These are phyloP conservation scores for Colletotrichum sp. DNA, from an alignment of 2,329 filamentous ascomycete genomes.

Conservation along the genomic window DNA sequence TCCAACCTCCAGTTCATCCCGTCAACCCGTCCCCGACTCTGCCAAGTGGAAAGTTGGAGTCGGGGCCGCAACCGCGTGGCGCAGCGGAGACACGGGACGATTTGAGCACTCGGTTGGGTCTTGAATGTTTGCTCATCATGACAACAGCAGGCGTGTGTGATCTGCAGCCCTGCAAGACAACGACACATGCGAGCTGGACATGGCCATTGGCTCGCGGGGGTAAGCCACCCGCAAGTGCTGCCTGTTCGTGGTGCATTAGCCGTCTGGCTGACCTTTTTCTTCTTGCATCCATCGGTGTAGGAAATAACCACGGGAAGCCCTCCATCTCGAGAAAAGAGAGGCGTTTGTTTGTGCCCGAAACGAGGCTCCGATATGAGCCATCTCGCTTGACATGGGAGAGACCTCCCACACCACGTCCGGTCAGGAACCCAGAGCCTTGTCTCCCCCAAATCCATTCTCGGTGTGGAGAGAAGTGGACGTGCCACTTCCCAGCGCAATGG, in stretches of 20 bases:
- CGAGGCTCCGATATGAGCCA: background rate
- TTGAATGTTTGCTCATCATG: background rate
- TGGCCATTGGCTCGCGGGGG: background rate
- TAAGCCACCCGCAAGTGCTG: background rate
- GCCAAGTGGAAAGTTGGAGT: background rate
- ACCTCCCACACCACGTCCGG: background rate
- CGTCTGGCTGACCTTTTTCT: background rate
- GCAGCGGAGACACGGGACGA: background rate
- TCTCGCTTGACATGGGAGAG: background rate
- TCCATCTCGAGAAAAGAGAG: background rate
- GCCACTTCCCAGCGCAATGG: background rate
- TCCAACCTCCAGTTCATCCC: background rate
- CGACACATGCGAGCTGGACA: background rate
- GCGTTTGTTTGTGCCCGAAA: background rate
- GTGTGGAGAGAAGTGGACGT: background rate
- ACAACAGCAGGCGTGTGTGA: background rate
- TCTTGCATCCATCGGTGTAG: background rate
- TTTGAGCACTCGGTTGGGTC: background rate
- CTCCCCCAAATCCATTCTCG: background rate
- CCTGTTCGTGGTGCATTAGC: background rate
- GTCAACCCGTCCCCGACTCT: background rate
- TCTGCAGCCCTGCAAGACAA: background rate
- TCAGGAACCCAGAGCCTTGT: background rate
- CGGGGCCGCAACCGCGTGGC: background rate
- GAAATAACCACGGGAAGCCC: background rate